A percentile compares a stretch with the other conserved stretches of the same genome.
Conservation (phyloP, 2,329 filamentous ascomycete genomes). For the Colletotrichum magnum region DNA sequence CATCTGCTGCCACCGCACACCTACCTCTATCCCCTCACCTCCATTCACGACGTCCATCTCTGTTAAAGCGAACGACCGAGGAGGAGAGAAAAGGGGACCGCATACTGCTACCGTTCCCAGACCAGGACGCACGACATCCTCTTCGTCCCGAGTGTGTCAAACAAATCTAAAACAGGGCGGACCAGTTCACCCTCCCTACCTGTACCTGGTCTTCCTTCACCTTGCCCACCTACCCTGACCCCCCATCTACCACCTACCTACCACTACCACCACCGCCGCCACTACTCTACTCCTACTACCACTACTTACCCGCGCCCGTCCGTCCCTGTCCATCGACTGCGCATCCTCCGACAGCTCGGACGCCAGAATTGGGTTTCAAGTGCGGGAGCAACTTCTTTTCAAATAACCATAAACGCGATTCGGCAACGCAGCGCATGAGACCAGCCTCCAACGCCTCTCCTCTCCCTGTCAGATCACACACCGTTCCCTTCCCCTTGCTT, state of each 20-base stretch:
- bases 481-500: constrained; percentile 14
- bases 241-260: constrained; percentile 8
- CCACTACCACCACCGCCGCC: no score
- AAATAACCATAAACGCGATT: constrained; percentile 35
- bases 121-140: constrained; percentile 36
- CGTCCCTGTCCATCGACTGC: constrained; percentile 20
- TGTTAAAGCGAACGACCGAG: not conserved
- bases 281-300: no score
- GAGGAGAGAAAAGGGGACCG: constrained; percentile 2
- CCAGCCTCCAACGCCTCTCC: constrained; percentile 30
- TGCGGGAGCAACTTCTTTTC: constrained; percentile 34
- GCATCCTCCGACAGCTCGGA: constrained; percentile 40
- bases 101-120: constrained; percentile 25
- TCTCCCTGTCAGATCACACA: constrained; percentile 15
- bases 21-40: not conserved
- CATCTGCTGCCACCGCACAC: not conserved
- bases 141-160: constrained; percentile 40
- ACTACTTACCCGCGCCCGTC: constrained; percentile 18
- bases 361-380: constrained; percentile 41
- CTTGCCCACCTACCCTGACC: constrained; percentile 22
- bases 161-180: constrained; percentile 40
- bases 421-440: constrained; percentile 26
- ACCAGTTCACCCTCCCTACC: constrained; percentile 18
- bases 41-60: not conserved
- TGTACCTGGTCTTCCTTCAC: not conserved